Evolutionary conservation across 2,329 filamentous ascomycete species (phyloP), one percentile per base, ranked within the genome.

Genomic region (Sporothrix protearum): DNA sequence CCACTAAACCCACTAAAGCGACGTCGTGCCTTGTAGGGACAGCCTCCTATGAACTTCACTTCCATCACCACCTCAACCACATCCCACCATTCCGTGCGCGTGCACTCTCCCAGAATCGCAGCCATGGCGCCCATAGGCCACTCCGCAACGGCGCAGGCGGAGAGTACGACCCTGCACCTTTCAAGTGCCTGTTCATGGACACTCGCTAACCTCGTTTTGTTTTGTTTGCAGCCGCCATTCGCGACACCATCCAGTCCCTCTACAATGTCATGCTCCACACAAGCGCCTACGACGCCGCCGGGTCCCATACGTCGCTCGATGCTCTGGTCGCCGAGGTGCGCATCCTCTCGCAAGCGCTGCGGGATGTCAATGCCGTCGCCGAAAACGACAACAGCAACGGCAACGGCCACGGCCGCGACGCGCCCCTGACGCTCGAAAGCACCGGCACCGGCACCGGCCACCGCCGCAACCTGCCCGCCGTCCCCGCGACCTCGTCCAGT

Each of bases 401-500:
- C 28, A 10, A 30, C n/a, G 12, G 1, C 14, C 42, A 55, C 69
- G 25, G 72, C 2, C 55, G 16, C 22, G n/a, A 45, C 71, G 39
- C 42, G 28, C 33, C 19, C 28, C n/a, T 28, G 7, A 39, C 61
- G n/a, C 22, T 61, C 33, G 36, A 19, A n/a, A 70, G 73, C 19
- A 30, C 59, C 25, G 36, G 59, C 36, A 25, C 36, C 30, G 36
- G 59, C 36, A 25, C 36, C 64, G 66, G 66, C n/a, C 42, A 33
- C 57, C 63, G 63, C 39, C 63, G 63, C 39, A 36, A 36, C 28
- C 83, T 89, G 53, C 86, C 87, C 4, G 80, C 79, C 42, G 84
- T 90, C 89, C 89, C 2, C 85, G 85, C 68, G 88, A 91, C 76
- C 84, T 91, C 14, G 83, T 91, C 73, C 83, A 88, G 77, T 92